Evolutionary conservation across 305 asterid species (phyloP), one percentile per base, ranked within the genome.

Genomic region (Andrographis paniculata): DNA sequence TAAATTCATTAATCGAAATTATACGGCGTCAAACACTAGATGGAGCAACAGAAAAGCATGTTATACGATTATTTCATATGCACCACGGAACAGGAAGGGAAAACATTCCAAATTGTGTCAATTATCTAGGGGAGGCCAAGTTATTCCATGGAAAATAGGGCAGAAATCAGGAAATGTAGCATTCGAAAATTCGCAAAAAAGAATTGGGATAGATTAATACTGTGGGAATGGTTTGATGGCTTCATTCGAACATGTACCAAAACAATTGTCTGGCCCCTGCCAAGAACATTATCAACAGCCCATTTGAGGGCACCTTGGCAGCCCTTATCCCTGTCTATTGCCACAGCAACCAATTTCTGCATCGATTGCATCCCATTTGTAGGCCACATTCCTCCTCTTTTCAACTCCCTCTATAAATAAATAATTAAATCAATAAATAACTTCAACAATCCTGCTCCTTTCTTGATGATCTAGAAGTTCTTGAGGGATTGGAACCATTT

Each of bases 271-370:
- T 78, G 83, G 37, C 85, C 82, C 61, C 50, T 73, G 7, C 19
- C 31, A 43, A 82, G 70, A 52, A 82, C 67, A 58, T 76, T 78
- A 24, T 82, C 88, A 48, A 77, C 58, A 17, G 85, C 74, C 93
- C 93, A 82, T 65, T 76, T 82, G 16, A 82, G 60, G 46, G 88
- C 85, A 35, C 54, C 38, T 45, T 76, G 93, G 77, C 93, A 78
- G 47, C 77, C 65, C 59, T 75, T 78, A 50, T 82, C 93, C 54
- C 47, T 73, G 60, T 82, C 93, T 40, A 82, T 73, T 0, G 93
- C 88, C 68, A 82, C 88, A 0, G 85, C 93, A 30, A 82, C 72
- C 79, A 82, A 59, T 43, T 77, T 71, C 13, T 66, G 42, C 62
- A 55, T 62, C 22, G 63, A 61, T 30, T 64, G 38, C 68, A 49